phyloP scores from a whole-genome alignment of 75 land plant genomes.

The Picea sitchensis region DNA sequence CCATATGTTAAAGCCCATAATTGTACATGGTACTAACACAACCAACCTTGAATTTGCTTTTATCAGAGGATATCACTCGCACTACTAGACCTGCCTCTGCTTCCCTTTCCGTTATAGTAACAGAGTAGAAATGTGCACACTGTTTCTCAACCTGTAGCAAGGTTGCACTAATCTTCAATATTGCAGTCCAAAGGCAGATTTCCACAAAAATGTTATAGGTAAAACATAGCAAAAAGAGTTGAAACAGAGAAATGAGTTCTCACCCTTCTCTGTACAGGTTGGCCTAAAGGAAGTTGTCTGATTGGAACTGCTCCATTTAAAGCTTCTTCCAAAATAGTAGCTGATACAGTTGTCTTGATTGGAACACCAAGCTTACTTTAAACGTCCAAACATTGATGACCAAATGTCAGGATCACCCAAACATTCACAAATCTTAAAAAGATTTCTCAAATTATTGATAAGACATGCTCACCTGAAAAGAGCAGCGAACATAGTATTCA shows the following conservation, averaged over 20 bases:
- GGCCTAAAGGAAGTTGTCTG: slow-evolving; percentile 56
- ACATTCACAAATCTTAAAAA: slow-evolving; percentile 3
- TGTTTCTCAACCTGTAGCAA: slow-evolving; percentile 76
- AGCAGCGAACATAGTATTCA: slow-evolving; percentile 92
- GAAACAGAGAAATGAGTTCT: slow-evolving; percentile 4
- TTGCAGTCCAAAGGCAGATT: background rate
- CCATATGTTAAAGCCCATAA: background rate
- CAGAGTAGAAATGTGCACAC: slow-evolving; percentile 83
- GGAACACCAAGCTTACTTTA: slow-evolving; percentile 77
- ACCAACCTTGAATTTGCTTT: slow-evolving; percentile 90
- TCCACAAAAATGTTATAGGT: background rate
- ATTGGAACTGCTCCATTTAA: slow-evolving; percentile 61
- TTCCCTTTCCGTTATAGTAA: slow-evolving; percentile 66
- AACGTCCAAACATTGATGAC: background rate
- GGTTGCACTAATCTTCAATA: background rate
- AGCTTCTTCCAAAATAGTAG: slow-evolving; percentile 83
- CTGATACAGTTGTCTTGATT: slow-evolving; percentile 80
- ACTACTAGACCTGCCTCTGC: slow-evolving; percentile 69
- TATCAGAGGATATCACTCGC: slow-evolving; percentile 66
- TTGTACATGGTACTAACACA: background rate
- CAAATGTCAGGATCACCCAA: background rate
- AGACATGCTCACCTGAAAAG: slow-evolving; percentile 60
- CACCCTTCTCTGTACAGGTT: slow-evolving; percentile 58
- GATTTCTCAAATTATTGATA: background rate
- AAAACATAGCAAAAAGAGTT: background rate